Conservation (phyloP, 2,329 filamentous ascomycete genomes). For the Aspergillus ochraceoroseus region DNA sequence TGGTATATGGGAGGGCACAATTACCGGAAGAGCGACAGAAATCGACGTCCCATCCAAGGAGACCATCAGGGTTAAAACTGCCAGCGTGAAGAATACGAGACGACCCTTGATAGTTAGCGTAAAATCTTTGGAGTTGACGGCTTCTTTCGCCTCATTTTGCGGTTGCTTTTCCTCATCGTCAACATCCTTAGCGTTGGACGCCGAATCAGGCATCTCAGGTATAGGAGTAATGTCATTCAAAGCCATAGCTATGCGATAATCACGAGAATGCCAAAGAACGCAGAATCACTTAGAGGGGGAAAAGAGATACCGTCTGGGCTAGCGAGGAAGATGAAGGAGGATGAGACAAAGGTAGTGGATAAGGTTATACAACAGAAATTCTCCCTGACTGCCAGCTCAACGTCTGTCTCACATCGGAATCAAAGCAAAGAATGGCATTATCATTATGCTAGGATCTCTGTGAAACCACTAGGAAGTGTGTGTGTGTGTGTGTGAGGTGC, state of each 20-base stretch:
- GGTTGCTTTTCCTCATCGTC: background rate
- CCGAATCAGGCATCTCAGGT: background rate
- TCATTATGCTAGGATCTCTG: too few species aligned
- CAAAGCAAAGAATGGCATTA: background rate
- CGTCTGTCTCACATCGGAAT: background rate
- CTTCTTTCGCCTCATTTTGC: background rate
- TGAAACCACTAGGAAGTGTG: too few species aligned
- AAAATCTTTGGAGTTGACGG: conserved; percentile 7
- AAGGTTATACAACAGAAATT: too few species aligned
- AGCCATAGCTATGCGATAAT: conserved; percentile 1
- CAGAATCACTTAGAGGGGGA: background rate
- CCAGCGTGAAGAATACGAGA: conserved; percentile 20
- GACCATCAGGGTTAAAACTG: conserved; percentile 56
- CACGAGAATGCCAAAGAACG: too few species aligned
- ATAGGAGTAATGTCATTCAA: conserved; percentile 5
- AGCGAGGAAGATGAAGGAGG: too few species aligned
- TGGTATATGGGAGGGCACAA: conserved; percentile 1
- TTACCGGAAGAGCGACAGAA: conserved; percentile 54
- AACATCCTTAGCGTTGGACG: background rate
- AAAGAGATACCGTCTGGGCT: background rate
- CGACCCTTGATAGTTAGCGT: conserved; percentile 9
- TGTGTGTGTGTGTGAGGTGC: too few species aligned
- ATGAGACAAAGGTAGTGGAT: too few species aligned
- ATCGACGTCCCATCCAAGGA: conserved; percentile 63
- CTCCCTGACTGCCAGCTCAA: background rate